Conservation (phyloP, 208 protist species). For the Phytomonas sp. region DNA sequence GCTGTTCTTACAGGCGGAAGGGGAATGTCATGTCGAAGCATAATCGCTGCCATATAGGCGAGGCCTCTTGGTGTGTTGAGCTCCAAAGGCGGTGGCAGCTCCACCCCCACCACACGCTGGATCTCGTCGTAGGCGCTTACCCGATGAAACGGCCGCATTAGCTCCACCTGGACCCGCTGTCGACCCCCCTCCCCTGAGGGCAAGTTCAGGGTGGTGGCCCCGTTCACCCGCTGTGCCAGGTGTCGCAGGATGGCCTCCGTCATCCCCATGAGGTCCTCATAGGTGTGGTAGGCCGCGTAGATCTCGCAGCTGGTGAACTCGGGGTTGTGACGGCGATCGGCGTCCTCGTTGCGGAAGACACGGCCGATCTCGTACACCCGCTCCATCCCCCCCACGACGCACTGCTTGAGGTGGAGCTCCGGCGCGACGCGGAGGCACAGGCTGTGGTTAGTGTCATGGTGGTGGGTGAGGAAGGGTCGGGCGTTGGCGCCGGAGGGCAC, state of each 20-base stretch:
- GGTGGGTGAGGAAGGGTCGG: conserved; percentile 87
- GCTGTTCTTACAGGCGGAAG: conserved; percentile 82
- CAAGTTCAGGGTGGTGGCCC: conserved; percentile 34
- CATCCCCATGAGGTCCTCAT: conserved; percentile 89
- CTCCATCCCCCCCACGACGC: conserved; percentile 92
- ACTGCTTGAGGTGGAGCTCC: conserved; percentile 92
- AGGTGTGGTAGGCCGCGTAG: conserved; percentile 92
- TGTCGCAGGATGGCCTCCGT: conserved; percentile 89
- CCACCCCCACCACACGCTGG: conserved; percentile 54
- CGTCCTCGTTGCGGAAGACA: conserved; percentile 92
- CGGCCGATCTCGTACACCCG: conserved; percentile 93
- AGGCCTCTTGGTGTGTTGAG: conserved; percentile 67
- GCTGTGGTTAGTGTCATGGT: conserved; percentile 79
- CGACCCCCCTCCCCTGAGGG: conserved; percentile 22
- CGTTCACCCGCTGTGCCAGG: conserved; percentile 48
- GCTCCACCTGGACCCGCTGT: conserved; percentile 57
- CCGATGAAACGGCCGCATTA: conserved; percentile 78
- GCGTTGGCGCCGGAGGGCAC: conserved; percentile 89
- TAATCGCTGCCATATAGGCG: conserved; percentile 79
- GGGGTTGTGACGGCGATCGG: conserved; percentile 92
- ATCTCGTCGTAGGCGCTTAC: conserved; percentile 86
- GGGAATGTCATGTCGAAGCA: conserved; percentile 77
- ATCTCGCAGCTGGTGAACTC: conserved; percentile 94
- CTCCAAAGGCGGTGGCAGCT: conserved; percentile 66
- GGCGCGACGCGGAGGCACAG: conserved; percentile 88